Base-by-base conservation (phyloP, 2,329 filamentous ascomycete species). In the Tolypocladium pustulatum region DNA sequence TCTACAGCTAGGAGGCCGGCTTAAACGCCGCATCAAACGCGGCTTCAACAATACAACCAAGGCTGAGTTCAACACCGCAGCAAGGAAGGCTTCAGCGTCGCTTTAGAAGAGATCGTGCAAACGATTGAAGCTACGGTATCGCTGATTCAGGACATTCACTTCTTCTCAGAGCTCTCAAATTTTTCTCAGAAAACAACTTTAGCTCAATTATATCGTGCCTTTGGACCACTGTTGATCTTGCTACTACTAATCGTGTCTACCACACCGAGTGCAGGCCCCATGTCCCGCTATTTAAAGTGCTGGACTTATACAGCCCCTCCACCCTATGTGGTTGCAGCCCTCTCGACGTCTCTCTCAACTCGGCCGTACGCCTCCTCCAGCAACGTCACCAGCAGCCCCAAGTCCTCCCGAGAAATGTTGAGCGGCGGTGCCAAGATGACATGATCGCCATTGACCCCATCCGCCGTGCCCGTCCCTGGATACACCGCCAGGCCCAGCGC, bases 341-440 rank as follows among this genome's bases (percentile, higher is more conserved):
- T 17, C 15, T 51, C 51, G 22, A 60, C 27, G 3, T 51, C 41
- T 36, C 3, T 22, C 22, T 60, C 61, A 8, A 62, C 60, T 7
- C 34, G 43, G 51, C 60, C 49, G 27, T 63, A 61, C 15, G 61
- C 55, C 40, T 49, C 57, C 54, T 61, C 57, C 13, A 62, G 46
- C 49, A 62, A n/a, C 40, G 40, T 55, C 43, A 61, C 57, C 57
- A 62, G 9, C 36, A 52, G 20, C 13, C 32, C 36, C 8, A 72
- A 22, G 37, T 72, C 63, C 15, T 63, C 64, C 10, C 62, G 60
- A 0, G 78, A 83, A 27, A 86, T 76, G 46, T 82, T 90, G 68
- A 85, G 91, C 0, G 88, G 80, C 1, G 89, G 89, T 2, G 87
- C 81, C 20, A 92, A 65, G n/a, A 91, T 76, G 40, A 90, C 74